These are phyloP conservation scores for Trametes pubescens DNA, from an alignment of 1,284 basidiomycete species.

Conservation along the genomic window DNA sequence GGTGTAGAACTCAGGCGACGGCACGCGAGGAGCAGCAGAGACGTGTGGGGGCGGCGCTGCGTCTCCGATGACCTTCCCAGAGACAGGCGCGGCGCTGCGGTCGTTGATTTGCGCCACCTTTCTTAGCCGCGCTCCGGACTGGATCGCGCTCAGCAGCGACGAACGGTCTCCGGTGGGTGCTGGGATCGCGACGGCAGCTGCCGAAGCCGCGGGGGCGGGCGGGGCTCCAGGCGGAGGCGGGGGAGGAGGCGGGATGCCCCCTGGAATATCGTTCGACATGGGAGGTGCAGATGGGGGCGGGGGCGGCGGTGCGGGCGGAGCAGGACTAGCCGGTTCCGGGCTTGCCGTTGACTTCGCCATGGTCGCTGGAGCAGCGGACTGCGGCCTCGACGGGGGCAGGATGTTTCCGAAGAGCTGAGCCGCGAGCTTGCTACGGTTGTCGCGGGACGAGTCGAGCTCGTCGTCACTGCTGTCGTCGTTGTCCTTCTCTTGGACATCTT, in stretches of 20 bases:
- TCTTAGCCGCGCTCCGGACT: conserved; percentile 78
- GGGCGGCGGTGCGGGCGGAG: conserved; percentile 47
- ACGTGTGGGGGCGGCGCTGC: conserved; percentile 79
- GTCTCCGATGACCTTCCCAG: conserved; percentile 85
- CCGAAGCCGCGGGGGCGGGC: conserved; percentile 45
- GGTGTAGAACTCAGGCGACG: conserved; percentile 45
- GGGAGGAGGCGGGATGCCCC: conserved; percentile 35
- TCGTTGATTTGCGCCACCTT: conserved; percentile 85
- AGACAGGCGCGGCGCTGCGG: conserved; percentile 72
- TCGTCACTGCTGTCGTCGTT: conserved; percentile 83
- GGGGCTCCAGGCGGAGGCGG: conserved; percentile 33
- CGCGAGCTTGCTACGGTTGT: conserved; percentile 77
- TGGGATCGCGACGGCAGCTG: conserved; percentile 49
- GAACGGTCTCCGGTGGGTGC: conserved; percentile 60
- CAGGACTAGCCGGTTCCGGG: conserved; percentile 43
- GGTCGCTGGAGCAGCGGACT: conserved; percentile 49
- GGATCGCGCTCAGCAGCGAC: conserved; percentile 85
- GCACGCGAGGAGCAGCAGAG: conserved; percentile 53
- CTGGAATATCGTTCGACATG: conserved; percentile 29
- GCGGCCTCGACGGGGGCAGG: conserved; percentile 59
- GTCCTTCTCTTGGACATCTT: conserved; percentile 79
- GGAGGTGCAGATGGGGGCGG: conserved; percentile 49
- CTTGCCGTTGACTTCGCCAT: conserved; percentile 31
- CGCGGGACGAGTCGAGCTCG: conserved; percentile 72
- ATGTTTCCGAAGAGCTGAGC: conserved; percentile 80